Percentiles rank a stretch among this genome's conserved stretches.
phyloP scores from a whole-genome alignment of 2,329 filamentous ascomycete genomes.

The Alternaria gansuensis region DNA sequence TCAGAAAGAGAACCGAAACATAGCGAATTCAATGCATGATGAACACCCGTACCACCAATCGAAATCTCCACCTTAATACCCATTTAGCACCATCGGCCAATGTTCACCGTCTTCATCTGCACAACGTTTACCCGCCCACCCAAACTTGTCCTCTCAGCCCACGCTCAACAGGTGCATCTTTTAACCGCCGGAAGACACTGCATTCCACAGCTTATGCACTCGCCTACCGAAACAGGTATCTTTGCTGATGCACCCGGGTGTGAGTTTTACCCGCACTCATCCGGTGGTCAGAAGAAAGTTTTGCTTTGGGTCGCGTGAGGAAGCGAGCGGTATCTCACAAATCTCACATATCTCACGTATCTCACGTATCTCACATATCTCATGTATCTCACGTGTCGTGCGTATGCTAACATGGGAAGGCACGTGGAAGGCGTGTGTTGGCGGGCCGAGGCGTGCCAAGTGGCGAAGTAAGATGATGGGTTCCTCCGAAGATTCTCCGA shows the following conservation, averaged over 20 bases:
- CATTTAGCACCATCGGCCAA: neutral
- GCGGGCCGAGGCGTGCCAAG: constrained; percentile 3
- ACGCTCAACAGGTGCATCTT: constrained; percentile 7
- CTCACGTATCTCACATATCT: neutral
- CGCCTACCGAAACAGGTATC: constrained; percentile 16
- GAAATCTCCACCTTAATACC: neutral
- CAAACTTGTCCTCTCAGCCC: constrained; percentile 4
- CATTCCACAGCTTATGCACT: constrained; percentile 9
- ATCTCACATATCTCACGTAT: neutral
- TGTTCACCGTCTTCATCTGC: neutral
- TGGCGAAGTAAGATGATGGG: neutral
- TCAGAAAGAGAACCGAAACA: neutral
- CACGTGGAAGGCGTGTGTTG: constrained; percentile 1
- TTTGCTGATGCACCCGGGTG: constrained; percentile 5
- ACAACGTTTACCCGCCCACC: constrained; percentile 1
- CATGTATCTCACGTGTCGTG: neutral
- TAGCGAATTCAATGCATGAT: neutral
- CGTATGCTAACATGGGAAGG: neutral
- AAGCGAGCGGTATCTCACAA: neutral
- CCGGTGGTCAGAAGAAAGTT: constrained; percentile 4
- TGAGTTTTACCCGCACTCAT: constrained; percentile 14
- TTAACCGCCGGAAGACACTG: constrained; percentile 24
- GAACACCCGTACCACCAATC: neutral
- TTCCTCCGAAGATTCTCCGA: constrained; percentile 2
- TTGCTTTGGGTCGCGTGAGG: neutral